These are phyloP conservation scores for Paraphaeosphaeria minitans DNA, from an alignment of 2,329 filamentous ascomycete genomes.

Conservation along the genomic window DNA sequence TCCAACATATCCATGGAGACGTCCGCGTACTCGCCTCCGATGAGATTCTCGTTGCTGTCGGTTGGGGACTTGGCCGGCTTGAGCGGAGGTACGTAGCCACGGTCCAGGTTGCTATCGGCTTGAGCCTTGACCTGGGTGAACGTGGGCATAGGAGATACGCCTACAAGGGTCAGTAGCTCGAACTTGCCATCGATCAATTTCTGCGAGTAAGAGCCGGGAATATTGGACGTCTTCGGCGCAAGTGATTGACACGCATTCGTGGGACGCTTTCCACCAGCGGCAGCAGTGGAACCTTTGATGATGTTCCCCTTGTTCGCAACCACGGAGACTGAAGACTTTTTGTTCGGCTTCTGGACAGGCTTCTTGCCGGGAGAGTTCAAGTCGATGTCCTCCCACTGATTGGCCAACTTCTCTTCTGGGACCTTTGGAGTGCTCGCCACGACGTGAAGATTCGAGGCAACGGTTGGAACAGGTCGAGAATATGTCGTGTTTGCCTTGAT, in stretches of 20 bases:
- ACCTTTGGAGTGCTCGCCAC: too few relatives aligned
- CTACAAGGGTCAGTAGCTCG: neutral
- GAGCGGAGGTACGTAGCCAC: too few relatives aligned
- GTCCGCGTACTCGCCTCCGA: neutral
- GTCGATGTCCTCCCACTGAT: neutral
- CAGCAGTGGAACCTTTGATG: neutral
- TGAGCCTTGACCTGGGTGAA: neutral
- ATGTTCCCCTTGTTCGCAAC: neutral
- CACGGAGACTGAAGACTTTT: neutral
- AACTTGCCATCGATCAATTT: too few relatives aligned
- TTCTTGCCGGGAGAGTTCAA: neutral
- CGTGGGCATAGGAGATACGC: neutral
- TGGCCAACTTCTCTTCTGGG: neutral
- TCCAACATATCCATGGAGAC: neutral
- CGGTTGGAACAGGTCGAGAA: too few relatives aligned
- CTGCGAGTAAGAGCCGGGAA: neutral
- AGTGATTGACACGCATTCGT: too few relatives aligned
- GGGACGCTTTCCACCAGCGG: too few relatives aligned
- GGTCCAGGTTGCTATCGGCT: neutral
- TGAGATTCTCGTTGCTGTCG: neutral
- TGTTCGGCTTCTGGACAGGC: neutral
- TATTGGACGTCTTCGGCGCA: neutral
- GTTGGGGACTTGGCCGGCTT: too few relatives aligned
- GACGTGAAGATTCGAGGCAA: neutral
- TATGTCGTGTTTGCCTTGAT: neutral